These are phyloP conservation scores for Saccharomyces hybrid DNA, from an alignment of 1,139 yeast genomes.

Conservation along the genomic window DNA sequence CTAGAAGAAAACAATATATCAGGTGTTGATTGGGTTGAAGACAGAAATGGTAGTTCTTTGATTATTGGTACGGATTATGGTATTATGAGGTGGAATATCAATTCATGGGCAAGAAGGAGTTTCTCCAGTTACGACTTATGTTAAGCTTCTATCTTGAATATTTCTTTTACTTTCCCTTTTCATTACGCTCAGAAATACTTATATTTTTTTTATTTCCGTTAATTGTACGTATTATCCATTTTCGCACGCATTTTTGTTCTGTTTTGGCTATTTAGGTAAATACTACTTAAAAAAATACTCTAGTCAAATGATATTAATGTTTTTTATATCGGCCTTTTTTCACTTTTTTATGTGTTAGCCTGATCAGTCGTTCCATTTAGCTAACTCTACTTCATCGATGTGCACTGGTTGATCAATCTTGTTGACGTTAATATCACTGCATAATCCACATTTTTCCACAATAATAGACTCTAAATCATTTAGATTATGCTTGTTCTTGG, in stretches of 20 bases:
- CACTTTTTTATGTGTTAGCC: not conserved
- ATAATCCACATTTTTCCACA: slow-evolving; percentile 64
- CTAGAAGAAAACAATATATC: slow-evolving; percentile 38
- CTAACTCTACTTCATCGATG: slow-evolving; percentile 17
- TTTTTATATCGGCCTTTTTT: not conserved
- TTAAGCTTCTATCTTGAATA: slow-evolving; percentile 5
- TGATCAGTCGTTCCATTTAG: slow-evolving; percentile 17
- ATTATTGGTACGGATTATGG: slow-evolving; percentile 44
- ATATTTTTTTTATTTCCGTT: not conserved
- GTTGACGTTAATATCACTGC: slow-evolving; percentile 70
- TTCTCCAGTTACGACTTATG: slow-evolving; percentile 37
- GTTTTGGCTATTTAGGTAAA: not conserved
- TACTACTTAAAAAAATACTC: not conserved
- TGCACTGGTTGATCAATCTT: slow-evolving; percentile 53
- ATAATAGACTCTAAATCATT: slow-evolving; percentile 49
- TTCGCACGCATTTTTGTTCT: not conserved
- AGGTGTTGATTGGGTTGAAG: slow-evolving; percentile 42
- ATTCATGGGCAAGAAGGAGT: slow-evolving; percentile 45
- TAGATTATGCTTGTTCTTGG: slow-evolving; percentile 26
- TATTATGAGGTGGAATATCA: slow-evolving; percentile 43
- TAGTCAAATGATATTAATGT: not conserved
- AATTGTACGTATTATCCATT: not conserved
- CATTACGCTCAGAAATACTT: not conserved
- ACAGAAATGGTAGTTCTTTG: slow-evolving; percentile 36
- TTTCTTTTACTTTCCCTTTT: not conserved